Evolutionary conservation across 2,329 filamentous ascomycete genomes (phyloP), one percentile per base, ranked within the genome.

Genomic region (Penicillium thymicola): DNA sequence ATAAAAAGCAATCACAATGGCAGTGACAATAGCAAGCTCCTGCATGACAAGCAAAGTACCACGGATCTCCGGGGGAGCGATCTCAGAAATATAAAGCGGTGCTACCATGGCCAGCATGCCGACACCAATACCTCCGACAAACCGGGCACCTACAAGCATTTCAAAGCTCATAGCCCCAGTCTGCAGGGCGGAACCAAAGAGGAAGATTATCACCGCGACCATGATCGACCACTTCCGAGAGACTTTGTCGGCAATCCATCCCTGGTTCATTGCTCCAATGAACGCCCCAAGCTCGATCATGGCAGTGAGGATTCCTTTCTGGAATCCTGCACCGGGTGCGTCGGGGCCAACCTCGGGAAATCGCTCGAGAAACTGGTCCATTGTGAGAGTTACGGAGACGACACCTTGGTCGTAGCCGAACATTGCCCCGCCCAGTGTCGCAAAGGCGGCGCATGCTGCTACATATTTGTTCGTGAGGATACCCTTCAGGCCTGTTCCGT

Each of bases 261-360:
- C 77, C 52, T 77, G 72, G 34, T 75, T 77, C 30, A 79, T 53
- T 6, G 76, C 76, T 36, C 76, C 73, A 4, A 75, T 47, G 14
- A 81, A 69, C 1, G 79, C 80, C 10, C 81, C 80, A 8, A 82
- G 62, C 58, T 81, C 78, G 40, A 82, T 76, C 79, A 82, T 82
- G 8, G 80, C 79, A 16, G 80, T 82, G 70, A 82, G 72, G 63
- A 75, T 53, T 10, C 73, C 73, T 55, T 75, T 75, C 65, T 68
- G 72, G 51, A 75, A 75, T 1, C 73, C 72, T 4, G 70, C 66
- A 13, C 70, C 70, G 11, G 65, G 54, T 16, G 75, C 73, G 9
- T 69, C 69, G 13, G 72, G 68, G 0, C 74, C 71, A 7, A 80
- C 74, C 16, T 74, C 70, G 4, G 75, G 69, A 47, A 81, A 81